Percentiles rank a stretch among this genome's conserved stretches.
Conservation (phyloP, 2,329 filamentous ascomycete species). For the Diaporthe australafricana region DNA sequence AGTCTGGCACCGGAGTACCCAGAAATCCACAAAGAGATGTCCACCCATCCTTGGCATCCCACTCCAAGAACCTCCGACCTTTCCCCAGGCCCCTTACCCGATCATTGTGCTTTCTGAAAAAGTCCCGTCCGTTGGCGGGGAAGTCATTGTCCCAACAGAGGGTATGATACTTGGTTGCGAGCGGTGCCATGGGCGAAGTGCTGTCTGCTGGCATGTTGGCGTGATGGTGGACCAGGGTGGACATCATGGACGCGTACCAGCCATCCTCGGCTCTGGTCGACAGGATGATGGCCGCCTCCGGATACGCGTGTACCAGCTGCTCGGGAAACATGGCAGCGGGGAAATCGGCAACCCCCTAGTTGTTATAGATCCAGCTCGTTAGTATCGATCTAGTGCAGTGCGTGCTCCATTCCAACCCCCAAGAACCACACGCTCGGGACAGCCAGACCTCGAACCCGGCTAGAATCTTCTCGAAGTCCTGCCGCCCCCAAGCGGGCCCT, state of each 20-base stretch:
- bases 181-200: slow-evolving; percentile 41
- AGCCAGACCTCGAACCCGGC: slow-evolving; percentile 44
- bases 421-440: neutral
- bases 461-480: slow-evolving; percentile 50
- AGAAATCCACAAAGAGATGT: slow-evolving; percentile 45
- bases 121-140: slow-evolving; percentile 38
- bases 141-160: slow-evolving; percentile 47
- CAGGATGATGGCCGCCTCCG: slow-evolving; percentile 71
- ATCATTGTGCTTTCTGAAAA: slow-evolving; percentile 44
- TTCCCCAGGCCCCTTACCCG: slow-evolving; percentile 38
- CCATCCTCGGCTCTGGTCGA: slow-evolving; percentile 68
- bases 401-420: neutral
- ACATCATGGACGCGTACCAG: slow-evolving; percentile 62
- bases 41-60: slow-evolving; percentile 44
- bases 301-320: slow-evolving; percentile 71
- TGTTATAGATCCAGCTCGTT: neutral
- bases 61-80: slow-evolving; percentile 44
- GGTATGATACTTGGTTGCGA: slow-evolving; percentile 43
- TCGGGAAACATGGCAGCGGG: slow-evolving; percentile 57
- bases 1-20: slow-evolving; percentile 40
- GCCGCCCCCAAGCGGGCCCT: slow-evolving; percentile 37
- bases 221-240: slow-evolving; percentile 44
- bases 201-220: slow-evolving; percentile 33
- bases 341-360: slow-evolving; percentile 45
- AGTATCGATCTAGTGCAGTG: neutral